Conservation (phyloP, 371 early-diverging fungal species). For the Syncephalis fuscata region DNA sequence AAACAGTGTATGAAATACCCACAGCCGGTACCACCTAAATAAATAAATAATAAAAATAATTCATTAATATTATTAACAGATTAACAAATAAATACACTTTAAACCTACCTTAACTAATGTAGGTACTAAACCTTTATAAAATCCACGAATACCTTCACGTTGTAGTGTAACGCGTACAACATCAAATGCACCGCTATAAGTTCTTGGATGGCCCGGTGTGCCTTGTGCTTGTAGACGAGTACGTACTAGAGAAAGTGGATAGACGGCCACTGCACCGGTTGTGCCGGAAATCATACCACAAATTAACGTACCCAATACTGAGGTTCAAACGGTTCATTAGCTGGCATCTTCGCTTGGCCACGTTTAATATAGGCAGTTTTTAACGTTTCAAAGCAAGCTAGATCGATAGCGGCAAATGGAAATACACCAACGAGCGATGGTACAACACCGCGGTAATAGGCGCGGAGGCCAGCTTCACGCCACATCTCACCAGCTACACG, state of each 20-base stretch:
- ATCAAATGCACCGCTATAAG: conserved; percentile 49
- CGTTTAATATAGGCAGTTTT: conserved; percentile 45
- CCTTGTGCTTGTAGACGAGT: conserved; percentile 76
- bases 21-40: conserved; percentile 41
- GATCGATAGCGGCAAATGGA: conserved; percentile 67
- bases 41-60: neutral
- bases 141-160: conserved; percentile 27
- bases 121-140: conserved; percentile 54
- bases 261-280: conserved; percentile 55
- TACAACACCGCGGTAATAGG: conserved; percentile 59
- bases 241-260: conserved; percentile 59
- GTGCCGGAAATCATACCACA: conserved; percentile 62
- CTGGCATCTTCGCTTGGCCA: conserved; percentile 18
- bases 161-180: conserved; percentile 42
- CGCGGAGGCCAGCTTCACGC: conserved; percentile 31
- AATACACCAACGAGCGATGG: conserved; percentile 55
- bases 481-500: conserved; percentile 37
- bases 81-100: neutral
- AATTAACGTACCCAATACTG: conserved; percentile 35
- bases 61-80: neutral
- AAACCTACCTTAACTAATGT: conserved; percentile 46
- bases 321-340: conserved; percentile 17
- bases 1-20: conserved; percentile 40
- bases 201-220: conserved; percentile 54
- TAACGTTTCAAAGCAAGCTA: conserved; percentile 59